Percentiles rank a stretch among this genome's conserved stretches.
Evolutionary conservation across 208 protist genomes (phyloP).

Genomic region (Vickermania spadyakhi): DNA sequence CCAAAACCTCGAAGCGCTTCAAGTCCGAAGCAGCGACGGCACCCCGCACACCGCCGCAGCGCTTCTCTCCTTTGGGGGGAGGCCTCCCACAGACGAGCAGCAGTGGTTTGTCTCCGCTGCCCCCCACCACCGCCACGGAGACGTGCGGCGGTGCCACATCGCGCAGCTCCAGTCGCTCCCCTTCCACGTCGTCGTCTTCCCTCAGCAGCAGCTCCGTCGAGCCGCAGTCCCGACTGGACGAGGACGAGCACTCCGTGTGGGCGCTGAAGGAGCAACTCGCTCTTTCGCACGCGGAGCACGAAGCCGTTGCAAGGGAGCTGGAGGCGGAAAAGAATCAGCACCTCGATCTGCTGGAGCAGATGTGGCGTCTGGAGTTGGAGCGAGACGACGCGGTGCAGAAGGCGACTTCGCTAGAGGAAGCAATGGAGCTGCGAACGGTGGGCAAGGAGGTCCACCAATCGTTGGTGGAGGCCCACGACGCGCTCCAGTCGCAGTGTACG

Average conservation of each 20-base stretch:
- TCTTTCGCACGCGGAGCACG: slow-evolving; percentile 22
- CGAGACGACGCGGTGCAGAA: slow-evolving; percentile 23
- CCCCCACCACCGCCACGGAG: neutral
- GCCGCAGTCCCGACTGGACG: neutral
- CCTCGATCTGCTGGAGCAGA: slow-evolving; percentile 45
- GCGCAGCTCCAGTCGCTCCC: too few species aligned
- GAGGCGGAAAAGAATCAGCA: slow-evolving; percentile 46
- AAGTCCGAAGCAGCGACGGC: neutral
- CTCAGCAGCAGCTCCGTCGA: neutral
- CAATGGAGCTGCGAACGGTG: slow-evolving; percentile 9
- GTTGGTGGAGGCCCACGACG: slow-evolving; percentile 24
- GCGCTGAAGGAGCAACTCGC: slow-evolving; percentile 32
- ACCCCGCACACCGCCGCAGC: neutral
- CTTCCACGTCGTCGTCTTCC: too few species aligned
- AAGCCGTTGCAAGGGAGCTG: slow-evolving; percentile 28
- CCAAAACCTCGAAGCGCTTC: too few species aligned
- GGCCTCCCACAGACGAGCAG: neutral
- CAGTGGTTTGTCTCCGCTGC: slow-evolving; percentile 1
- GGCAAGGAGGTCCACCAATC: slow-evolving; percentile 30
- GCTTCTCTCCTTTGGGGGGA: neutral
- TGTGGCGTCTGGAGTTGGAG: slow-evolving; percentile 57
- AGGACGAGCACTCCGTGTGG: neutral
- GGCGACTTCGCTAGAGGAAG: slow-evolving; percentile 10
- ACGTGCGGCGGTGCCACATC: too few species aligned
- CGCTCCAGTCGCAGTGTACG: neutral